Evolutionary conservation across 139 green algal genomes (phyloP), one percentile per base, ranked within the genome.

Genomic region (Nannochloris sp.): DNA sequence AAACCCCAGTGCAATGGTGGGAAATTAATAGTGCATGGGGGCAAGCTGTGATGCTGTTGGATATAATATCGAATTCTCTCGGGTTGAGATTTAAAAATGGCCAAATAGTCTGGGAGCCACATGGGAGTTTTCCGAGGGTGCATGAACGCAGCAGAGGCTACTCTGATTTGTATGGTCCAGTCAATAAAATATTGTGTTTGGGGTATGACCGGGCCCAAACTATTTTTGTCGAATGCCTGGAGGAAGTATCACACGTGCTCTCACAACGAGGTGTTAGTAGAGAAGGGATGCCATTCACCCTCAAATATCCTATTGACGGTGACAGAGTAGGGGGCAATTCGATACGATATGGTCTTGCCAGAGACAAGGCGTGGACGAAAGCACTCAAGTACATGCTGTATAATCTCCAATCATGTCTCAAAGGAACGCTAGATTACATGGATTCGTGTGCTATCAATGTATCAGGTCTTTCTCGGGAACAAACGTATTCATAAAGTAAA

Each of bases 21-120:
- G 92, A 98, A 68, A 94, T 97, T 74, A 98, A 98, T 77, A 89
- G 89, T 10, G 92, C 87, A 14, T 97, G 87, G 88, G 92, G 92
- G 5, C 87, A 96, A 71, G 85, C 89, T 3, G 86, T 92, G 51
- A 75, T 95, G 62, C 82, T 98, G 72, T 81, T 98, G 66, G 72
- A 90, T 74, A 96, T 88, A 37, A 89, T 98, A 82, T 88, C 92
- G 25, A 81, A 25, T 4, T 66, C 17, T 12, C 13, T 44, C 43
- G 10, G 29, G 25, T 50, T 43, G 5, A 23, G 16, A 66, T 67
- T 74, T 67, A 37, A 5, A 85, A 88, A 63, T 59, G 59, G 5
- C 26, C 49, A 2, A 81, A 85, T 66, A 70, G 14, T 74, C 30
- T 80, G 97, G 59, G 68, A 91, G 30, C 89, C 92, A 1, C 82